Base-by-base conservation (phyloP, 306 rosid species). In the Casuarina equisetifolia region DNA sequence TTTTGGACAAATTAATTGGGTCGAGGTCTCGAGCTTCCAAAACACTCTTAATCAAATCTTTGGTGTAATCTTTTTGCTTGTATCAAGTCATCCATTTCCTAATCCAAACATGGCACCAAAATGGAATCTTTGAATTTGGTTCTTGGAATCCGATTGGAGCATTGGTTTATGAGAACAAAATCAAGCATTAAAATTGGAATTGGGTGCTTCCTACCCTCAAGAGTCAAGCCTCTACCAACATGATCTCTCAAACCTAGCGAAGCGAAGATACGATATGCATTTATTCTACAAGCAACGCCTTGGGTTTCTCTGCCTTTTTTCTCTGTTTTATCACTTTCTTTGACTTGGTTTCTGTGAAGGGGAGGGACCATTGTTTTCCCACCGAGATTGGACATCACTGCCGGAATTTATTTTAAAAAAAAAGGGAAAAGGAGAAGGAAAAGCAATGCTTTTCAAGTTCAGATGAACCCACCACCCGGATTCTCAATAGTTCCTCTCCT, bases 31-130 rank as follows among this genome's bases (percentile, higher is more conserved):
- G 2, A 79, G 69, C 52, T 61, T 35, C 72, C 67, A 59, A 59
- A 62, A 19, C 39, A 16, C 81, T 83, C 79, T 6, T 72, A 67
- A 80, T 78, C 83, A 75, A 57, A 86, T 81, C 78, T 83, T 78
- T 58, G 4, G 40, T 39, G 75, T 17, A 68, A 80, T 83, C 81
- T 51, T 25, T 25, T 25, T 25, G 32, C 32, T 25, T 25, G 32
- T 25, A 25, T 25, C 32, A 25, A 25, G 17, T 15, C 19, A 5
- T 7, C 7, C 59, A 5, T 53, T 4, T 53, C 59, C 4, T 35
- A 51, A 35, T 64, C 61, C 79, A 45, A 67, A 73, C 54, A 45
- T 73, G 72, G 68, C 73, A 72, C 52, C 46, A 17, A 16, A 25
- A 25, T 25, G 32, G 32, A 25, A 25, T 25, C 32, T 25, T 25